phyloP scores from a whole-genome alignment of 768 basidiomycete species.

The Coprinopsis strossmayeri region DNA sequence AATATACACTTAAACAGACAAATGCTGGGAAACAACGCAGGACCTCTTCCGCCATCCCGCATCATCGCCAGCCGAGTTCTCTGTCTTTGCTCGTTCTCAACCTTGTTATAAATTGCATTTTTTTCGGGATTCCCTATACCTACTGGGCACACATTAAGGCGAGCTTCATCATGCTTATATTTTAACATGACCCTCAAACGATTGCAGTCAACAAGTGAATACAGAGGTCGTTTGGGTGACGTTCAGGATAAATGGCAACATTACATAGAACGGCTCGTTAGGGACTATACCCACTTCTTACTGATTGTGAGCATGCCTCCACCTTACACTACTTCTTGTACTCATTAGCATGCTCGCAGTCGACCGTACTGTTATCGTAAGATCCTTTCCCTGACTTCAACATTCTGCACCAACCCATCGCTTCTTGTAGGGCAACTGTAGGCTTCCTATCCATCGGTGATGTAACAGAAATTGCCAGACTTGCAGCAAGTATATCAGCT shows the following conservation, averaged over 20 bases:
- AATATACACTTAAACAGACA: slow-evolving; percentile 28
- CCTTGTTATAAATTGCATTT: slow-evolving; percentile 34
- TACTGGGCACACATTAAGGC: slow-evolving; percentile 45
- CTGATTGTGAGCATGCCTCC: slow-evolving; percentile 31
- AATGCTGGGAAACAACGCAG: slow-evolving; percentile 16
- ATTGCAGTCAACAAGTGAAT: slow-evolving; percentile 34
- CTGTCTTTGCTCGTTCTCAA: slow-evolving; percentile 24
- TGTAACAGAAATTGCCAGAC: slow-evolving; percentile 27
- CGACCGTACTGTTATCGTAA: slow-evolving; percentile 48
- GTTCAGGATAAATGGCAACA: slow-evolving; percentile 44
- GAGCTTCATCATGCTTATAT: neutral
- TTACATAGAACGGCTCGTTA: slow-evolving; percentile 43
- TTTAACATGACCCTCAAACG: neutral
- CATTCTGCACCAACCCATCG: neutral
- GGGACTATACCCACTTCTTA: slow-evolving; percentile 52
- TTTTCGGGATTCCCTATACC: slow-evolving; percentile 47
- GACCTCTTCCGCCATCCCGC: slow-evolving; percentile 5
- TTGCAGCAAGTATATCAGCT: slow-evolving; percentile 38
- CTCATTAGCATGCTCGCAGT: slow-evolving; percentile 21
- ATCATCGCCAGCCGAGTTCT: slow-evolving; percentile 15
- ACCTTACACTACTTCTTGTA: neutral
- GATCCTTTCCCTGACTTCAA: slow-evolving; percentile 14
- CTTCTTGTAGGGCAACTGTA: slow-evolving; percentile 37
- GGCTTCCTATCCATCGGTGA: slow-evolving; percentile 40
- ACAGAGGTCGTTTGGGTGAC: slow-evolving; percentile 40